Base-by-base conservation (phyloP, 1,284 basidiomycete genomes). In the Lentinus polychrous region DNA sequence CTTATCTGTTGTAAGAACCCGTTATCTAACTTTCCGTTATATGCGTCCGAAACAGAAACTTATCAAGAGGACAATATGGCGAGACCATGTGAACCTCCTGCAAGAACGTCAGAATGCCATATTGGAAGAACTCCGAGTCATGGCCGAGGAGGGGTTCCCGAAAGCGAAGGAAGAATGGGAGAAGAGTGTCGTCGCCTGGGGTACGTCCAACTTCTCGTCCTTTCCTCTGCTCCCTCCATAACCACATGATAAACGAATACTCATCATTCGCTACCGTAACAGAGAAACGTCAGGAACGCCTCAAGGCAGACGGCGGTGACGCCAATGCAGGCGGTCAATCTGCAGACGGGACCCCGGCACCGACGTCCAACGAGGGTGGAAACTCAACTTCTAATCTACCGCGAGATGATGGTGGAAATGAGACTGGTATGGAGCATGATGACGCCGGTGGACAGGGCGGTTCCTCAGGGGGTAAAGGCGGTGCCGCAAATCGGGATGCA, bases 21-120 rank as follows among this genome's bases (percentile, higher is more conserved):
- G 20, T 20, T 41, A 8, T 4, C 15, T n/a, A n/a, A n/a, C n/a
- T n/a, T n/a, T n/a, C 40, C 8, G 20, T 6, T 37, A n/a, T 24
- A 37, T 15, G 12, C 10, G 11, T 23, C 17, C 31, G 20, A 31
- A 38, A 36, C 57, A 89, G 86, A 91, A 91, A 78, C 73, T 91
- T 23, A 88, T 89, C 64, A 91, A 89, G 60, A 77, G 87, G 7
- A 85, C 84, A 11, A 77, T 91, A 12, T 89, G 84, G 64, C 59
- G 66, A 0, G 84, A 87, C 7, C 87, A 91, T 58, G 72, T 75
- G 37, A 72, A 73, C 43, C 67, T 87, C 17, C 70, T 90, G 12
- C 68, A 72, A 1, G 72, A 81, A 49, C 72, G 81, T 42, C 82
- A 86, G 59, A 81, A 86, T 1, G 72, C 73, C 37, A 62, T 89